Percentiles rank a stretch among this genome's conserved stretches.
Conservation (phyloP, 805 yeast genomes). For the Komagataella pseudopastoris region DNA sequence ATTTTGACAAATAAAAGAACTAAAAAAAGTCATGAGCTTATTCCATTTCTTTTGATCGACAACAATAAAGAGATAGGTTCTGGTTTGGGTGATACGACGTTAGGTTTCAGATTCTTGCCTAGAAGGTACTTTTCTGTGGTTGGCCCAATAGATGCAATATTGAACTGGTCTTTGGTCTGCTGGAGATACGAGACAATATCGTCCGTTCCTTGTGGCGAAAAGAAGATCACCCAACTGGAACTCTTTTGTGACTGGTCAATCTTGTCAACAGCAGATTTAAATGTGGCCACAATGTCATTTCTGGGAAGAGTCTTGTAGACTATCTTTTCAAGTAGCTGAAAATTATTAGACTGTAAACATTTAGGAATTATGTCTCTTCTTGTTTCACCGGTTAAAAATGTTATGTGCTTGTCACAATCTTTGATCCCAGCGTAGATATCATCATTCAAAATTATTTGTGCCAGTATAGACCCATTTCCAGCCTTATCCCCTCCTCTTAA, state of each 20-base stretch:
- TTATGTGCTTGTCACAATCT: conserved; percentile 19
- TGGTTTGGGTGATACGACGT: conserved; percentile 60
- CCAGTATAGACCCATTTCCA: conserved; percentile 67
- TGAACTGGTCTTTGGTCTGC: conserved; percentile 7
- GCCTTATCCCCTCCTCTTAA: conserved; percentile 64
- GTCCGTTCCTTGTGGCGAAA: conserved; percentile 83
- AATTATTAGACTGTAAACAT: conserved; percentile 29
- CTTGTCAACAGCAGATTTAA: conserved; percentile 7
- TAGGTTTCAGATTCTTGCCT: conserved; percentile 38
- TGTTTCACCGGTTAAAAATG: conserved; percentile 79
- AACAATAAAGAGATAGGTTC: conserved; percentile 44
- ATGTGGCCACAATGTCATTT: conserved; percentile 28
- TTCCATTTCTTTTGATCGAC: conserved; percentile 14
- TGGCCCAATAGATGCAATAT: conserved; percentile 83
- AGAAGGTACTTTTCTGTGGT: conserved; percentile 62
- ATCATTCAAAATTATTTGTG: conserved; percentile 44
- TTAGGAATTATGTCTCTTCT: conserved; percentile 73
- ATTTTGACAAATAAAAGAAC: conserved; percentile 20
- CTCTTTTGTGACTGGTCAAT: conserved; percentile 4
- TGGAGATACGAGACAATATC: conserved; percentile 37
- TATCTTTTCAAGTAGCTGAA: conserved; percentile 40
- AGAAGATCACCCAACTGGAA: conserved; percentile 64
- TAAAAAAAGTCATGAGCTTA: neutral
- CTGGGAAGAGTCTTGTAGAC: conserved; percentile 56
- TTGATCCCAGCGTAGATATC: conserved; percentile 7